phyloP scores from a whole-genome alignment of 345 rosid genomes.

The Camelina sativa region DNA sequence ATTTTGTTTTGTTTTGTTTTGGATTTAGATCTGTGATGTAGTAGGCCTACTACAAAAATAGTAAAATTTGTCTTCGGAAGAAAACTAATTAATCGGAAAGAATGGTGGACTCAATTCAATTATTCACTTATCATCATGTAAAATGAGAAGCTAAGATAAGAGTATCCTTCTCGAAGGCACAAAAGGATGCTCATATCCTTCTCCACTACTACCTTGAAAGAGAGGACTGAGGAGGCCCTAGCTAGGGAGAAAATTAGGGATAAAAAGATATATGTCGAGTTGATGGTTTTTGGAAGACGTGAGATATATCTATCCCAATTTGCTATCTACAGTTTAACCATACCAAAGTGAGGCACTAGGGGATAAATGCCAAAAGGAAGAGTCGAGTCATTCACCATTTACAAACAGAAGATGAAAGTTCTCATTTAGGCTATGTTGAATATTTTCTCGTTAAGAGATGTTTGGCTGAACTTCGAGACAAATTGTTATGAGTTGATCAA shows the following conservation, averaged over 20 bases:
- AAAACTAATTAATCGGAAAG: not conserved
- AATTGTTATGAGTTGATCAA: too few species aligned
- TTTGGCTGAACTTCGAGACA: not conserved
- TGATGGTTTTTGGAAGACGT: not conserved
- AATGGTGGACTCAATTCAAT: not conserved
- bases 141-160: not conserved
- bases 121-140: slow-evolving; percentile 4
- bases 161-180: not conserved
- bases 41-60: not conserved
- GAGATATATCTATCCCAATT: not conserved
- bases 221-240: not conserved
- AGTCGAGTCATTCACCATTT: not conserved
- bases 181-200: not conserved
- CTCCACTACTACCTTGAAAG: not conserved
- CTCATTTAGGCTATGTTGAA: not conserved
- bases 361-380: not conserved
- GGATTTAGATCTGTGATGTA: slow-evolving; percentile 11
- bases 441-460: not conserved
- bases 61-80: not conserved
- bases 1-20: not conserved
- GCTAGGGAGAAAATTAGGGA: not conserved
- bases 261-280: not conserved
- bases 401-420: not conserved
- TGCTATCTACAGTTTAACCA: not conserved
- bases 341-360: not conserved